Base-by-base conservation (phyloP, 345 rosid species). In the Capsella bursapastoris region DNA sequence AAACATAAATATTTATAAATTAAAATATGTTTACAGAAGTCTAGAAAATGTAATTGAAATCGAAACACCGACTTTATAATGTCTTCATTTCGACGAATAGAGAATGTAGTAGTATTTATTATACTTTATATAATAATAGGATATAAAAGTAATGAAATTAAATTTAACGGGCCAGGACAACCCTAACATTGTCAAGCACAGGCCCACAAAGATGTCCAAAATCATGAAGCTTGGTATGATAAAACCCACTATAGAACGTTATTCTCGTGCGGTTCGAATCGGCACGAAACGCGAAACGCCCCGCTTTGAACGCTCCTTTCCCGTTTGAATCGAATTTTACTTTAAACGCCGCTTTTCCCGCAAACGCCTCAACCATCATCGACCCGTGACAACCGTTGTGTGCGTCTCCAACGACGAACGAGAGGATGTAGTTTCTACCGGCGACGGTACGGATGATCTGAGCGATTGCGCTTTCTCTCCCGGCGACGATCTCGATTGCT, bases 121-220 rank as follows among this genome's bases (percentile, higher is more conserved):
- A 11, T 15, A 12, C 0, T 32, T 11, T 64, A 43, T 6, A 12
- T 56, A 32, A 29, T 4, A 6, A n/a, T 44, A 22, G 25, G 25
- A 22, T 22, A 22, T 22, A 22, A 1, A 22, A 22, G 25, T 22
- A 65, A 15, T 15, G 7, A 58, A 45, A 48, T 1, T 10, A 14
- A 14, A 10, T 3, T 71, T 53, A 73, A 13, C 1, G 74, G 34
- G 80, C 25, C 13, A 72, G 43, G 45, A 80, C 48, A 51, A 86
- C 95, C 0, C 50, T 68, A 51, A 93, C 90, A 81, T 83, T 83
- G 48, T 93, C 97, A 78, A 93, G 77, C 3, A 93, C 87, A 71
- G 98, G 96, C 15, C 98, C 98, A 55, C 98, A 93, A 82, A 93
- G 78, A 1, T 89, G 91, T 31, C 90, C 98, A 64, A 28, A 89